Evolutionary conservation across 257 asterid genomes (phyloP).

Genomic region (Solanum rostratum): DNA sequence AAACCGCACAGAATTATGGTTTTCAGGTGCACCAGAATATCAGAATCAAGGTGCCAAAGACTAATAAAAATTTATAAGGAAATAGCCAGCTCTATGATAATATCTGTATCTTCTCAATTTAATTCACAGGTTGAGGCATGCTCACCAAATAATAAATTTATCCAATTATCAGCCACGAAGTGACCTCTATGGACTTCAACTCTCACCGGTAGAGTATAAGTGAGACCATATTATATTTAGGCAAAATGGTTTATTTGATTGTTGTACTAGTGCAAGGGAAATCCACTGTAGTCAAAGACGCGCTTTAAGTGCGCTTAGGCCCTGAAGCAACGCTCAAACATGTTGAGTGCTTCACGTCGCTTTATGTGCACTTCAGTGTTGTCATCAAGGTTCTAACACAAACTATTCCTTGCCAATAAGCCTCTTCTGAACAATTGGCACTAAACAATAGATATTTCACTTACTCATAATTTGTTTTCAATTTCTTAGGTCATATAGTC

Average conservation of each 20-base stretch:
- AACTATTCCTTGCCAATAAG: no score
- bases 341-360: no score
- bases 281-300: no score
- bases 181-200: neutral
- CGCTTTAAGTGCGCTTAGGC: no score
- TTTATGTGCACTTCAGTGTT: no score
- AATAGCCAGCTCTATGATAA: neutral
- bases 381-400: no score
- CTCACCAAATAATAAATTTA: neutral
- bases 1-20: neutral
- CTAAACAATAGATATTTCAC: no score
- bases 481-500: no score
- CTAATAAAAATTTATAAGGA: neutral
- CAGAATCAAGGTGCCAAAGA: neutral
- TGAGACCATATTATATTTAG: neutral
- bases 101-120: neutral
- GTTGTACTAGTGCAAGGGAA: neutral
- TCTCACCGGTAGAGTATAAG: neutral
- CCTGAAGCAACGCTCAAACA: no score
- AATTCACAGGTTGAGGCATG: neutral
- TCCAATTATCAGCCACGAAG: neutral
- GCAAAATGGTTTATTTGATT: neutral
- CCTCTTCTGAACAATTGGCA: no score
- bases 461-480: no score
- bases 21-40: neutral